phyloP scores from a whole-genome alignment of 306 rosid species.

The Cyclanthera cordifolia region DNA sequence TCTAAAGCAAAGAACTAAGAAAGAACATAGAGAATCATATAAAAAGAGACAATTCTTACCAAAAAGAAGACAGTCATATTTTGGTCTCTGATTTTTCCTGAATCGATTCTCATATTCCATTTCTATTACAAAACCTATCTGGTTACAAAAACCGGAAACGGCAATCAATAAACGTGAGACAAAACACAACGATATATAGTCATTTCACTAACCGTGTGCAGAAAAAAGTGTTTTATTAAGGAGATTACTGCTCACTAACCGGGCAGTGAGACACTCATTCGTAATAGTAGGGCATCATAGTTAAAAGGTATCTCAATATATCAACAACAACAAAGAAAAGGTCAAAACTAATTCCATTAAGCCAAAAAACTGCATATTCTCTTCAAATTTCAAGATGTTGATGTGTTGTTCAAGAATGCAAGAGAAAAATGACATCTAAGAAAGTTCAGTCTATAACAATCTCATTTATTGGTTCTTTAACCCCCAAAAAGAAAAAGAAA shows the following conservation, averaged over 20 bases:
- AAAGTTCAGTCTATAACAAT: background rate
- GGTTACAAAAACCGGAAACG: too few species aligned
- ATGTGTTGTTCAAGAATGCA: background rate
- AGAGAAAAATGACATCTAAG: background rate
- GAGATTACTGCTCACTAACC: too few species aligned
- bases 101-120: slow-evolving; percentile 58
- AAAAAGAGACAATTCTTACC: slow-evolving; percentile 30
- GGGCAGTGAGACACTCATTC: too few species aligned
- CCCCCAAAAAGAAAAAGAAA: background rate
- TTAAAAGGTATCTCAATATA: too few species aligned
- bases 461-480: background rate
- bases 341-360: slow-evolving; percentile 18
- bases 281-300: too few species aligned
- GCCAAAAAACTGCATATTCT: background rate
- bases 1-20: background rate
- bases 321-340: slow-evolving; percentile 9
- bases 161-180: too few species aligned
- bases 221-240: too few species aligned
- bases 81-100: slow-evolving; percentile 54
- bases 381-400: background rate
- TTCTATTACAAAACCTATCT: slow-evolving; percentile 27
- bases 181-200: too few species aligned
- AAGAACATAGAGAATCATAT: background rate
- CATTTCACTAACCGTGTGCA: too few species aligned
- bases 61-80: slow-evolving; percentile 81